Evolutionary conservation across 192 early-diverging fungal species (phyloP).

Genomic region (Jimgerdemannia lactiflua): DNA sequence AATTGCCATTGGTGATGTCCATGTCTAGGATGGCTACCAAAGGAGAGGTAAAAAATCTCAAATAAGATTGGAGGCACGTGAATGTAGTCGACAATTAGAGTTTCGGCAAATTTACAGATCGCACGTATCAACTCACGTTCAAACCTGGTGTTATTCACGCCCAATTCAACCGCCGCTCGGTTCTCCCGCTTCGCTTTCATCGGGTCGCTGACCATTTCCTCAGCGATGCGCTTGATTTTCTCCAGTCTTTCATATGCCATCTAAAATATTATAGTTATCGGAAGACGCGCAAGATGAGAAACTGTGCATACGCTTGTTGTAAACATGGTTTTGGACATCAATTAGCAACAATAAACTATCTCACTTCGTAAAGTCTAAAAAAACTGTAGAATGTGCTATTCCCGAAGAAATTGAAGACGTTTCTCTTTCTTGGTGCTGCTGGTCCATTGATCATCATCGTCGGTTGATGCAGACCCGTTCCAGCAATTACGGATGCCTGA

Average conservation of each 20-base stretch:
- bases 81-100: background rate
- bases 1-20: constrained; percentile 61
- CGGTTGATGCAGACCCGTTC: background rate
- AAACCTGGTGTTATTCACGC: constrained; percentile 44
- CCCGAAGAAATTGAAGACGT: constrained; percentile 71
- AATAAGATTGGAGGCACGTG: background rate
- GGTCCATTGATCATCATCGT: constrained; percentile 16
- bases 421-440: constrained; percentile 23
- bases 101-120: background rate
- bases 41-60: background rate
- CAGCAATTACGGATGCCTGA: constrained; percentile 12
- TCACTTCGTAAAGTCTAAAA: constrained; percentile 82
- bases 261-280: constrained; percentile 55
- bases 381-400: constrained; percentile 87
- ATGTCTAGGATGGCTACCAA: constrained; percentile 28
- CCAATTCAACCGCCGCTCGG: constrained; percentile 53
- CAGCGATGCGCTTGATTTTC: constrained; percentile 73
- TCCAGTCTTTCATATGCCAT: constrained; percentile 82
- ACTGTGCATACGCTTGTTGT: too few relatives aligned
- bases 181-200: constrained; percentile 54
- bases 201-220: constrained; percentile 50
- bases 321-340: constrained; percentile 7
- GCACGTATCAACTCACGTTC: constrained; percentile 38
- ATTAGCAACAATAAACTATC: background rate
- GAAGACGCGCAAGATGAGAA: too few relatives aligned